A percentile compares a stretch with the other conserved stretches of the same genome.
Conservation (phyloP, 768 basidiomycete genomes). For the Suillus clintonianus region DNA sequence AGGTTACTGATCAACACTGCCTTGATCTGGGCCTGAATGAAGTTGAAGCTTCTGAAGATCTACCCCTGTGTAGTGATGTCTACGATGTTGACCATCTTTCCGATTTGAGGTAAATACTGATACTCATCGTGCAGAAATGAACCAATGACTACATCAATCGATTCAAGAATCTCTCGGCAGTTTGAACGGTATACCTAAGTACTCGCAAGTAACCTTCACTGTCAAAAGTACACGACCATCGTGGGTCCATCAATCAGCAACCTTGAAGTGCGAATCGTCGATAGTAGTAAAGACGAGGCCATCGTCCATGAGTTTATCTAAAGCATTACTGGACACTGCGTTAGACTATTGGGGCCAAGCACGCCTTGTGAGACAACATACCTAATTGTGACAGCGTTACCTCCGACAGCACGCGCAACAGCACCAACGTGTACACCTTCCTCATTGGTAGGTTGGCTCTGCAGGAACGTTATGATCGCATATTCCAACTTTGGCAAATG, state of each 20-base stretch:
- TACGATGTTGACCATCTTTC: not conserved
- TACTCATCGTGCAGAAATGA: not conserved
- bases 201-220: not conserved
- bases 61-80: not conserved
- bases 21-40: not conserved
- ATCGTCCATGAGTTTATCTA: conserved; percentile 78
- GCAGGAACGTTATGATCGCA: conserved; percentile 67
- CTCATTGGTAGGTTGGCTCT: conserved; percentile 41
- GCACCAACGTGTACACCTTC: conserved; percentile 77
- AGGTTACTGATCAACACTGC: not conserved
- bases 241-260: conserved; percentile 41
- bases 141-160: not conserved
- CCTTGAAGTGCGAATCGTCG: conserved; percentile 77
- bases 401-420: conserved; percentile 67
- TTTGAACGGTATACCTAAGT: not conserved
- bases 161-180: not conserved
- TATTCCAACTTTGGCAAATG: conserved; percentile 62
- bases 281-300: conserved; percentile 80
- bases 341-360: conserved; percentile 2
- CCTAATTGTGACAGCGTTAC: conserved; percentile 65
- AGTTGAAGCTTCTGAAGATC: not conserved
- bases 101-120: conserved; percentile 7
- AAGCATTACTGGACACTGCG: conserved; percentile 54
- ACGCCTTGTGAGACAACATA: conserved; percentile 25
- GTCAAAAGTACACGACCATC: conserved; percentile 9